phyloP scores from a whole-genome alignment of 805 yeast genomes.

The Candida koratica region DNA sequence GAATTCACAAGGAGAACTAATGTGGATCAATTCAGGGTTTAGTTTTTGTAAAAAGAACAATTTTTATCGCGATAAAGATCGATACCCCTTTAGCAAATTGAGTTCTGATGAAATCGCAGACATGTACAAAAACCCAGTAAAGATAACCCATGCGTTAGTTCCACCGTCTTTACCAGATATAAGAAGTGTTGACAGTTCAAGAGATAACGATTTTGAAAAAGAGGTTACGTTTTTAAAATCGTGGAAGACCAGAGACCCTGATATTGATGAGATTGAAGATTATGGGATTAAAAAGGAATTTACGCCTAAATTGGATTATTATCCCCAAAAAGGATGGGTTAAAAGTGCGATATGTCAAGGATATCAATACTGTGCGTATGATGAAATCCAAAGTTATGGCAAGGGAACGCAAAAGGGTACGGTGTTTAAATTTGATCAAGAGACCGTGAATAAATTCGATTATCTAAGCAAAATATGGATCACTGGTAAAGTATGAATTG shows the following conservation, averaged over 20 bases:
- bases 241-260: conserved; percentile 25
- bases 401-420: conserved; percentile 21
- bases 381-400: conserved; percentile 20
- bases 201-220: conserved; percentile 15
- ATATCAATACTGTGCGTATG: conserved; percentile 40
- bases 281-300: conserved; percentile 11
- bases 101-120: conserved; percentile 15
- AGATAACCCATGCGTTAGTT: conserved; percentile 33
- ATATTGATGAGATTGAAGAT: conserved; percentile 29
- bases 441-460: conserved; percentile 17
- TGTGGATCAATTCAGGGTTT: conserved; percentile 46
- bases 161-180: conserved; percentile 37
- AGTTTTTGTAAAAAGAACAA: conserved; percentile 42
- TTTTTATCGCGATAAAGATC: conserved; percentile 24
- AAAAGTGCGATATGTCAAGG: conserved; percentile 32
- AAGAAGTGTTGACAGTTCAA: conserved; percentile 17
- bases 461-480: conserved; percentile 36
- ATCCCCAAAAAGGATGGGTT: conserved; percentile 44
- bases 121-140: conserved; percentile 27
- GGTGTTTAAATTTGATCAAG: conserved; percentile 20
- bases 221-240: conserved; percentile 18
- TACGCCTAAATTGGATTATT: conserved; percentile 17
- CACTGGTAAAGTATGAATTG: conserved; percentile 16
- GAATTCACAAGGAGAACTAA: conserved; percentile 26
- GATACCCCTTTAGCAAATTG: conserved; percentile 27